These are phyloP conservation scores for Scutellaria minor DNA, from an alignment of 257 asterid species.

Conservation along the genomic window DNA sequence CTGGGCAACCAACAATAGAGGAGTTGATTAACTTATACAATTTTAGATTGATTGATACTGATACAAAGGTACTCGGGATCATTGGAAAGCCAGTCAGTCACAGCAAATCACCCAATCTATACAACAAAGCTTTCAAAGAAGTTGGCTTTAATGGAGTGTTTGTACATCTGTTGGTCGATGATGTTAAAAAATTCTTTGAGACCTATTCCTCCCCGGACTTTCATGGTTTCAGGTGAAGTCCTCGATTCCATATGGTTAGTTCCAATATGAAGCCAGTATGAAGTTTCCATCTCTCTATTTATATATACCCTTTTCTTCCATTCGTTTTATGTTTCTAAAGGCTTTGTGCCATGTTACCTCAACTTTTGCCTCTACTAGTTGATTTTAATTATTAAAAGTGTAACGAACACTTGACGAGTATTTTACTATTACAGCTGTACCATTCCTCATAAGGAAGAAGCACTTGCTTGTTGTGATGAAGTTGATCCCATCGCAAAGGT, in stretches of 20 bases:
- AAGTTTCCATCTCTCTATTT: not conserved
- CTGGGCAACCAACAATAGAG: slow-evolving; percentile 94
- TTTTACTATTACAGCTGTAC: slow-evolving; percentile 69
- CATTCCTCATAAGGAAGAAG: slow-evolving; percentile 94
- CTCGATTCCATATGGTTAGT: slow-evolving; percentile 23
- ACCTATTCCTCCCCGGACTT: slow-evolving; percentile 84
- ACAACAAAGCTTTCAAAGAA: slow-evolving; percentile 76
- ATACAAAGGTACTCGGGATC: slow-evolving; percentile 84
- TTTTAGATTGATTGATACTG: slow-evolving; percentile 76
- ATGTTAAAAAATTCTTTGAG: slow-evolving; percentile 59
- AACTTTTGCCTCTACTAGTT: not conserved
- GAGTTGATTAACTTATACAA: slow-evolving; percentile 80
- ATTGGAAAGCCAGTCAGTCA: slow-evolving; percentile 96
- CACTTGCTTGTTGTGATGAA: slow-evolving; percentile 72
- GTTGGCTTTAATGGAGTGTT: slow-evolving; percentile 78
- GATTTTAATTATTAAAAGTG: not conserved
- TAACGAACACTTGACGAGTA: slow-evolving; percentile 16
- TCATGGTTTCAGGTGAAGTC: slow-evolving; percentile 86
- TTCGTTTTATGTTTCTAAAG: not conserved
- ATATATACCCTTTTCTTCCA: not conserved
- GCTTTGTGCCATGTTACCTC: not conserved
- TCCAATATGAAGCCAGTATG: not conserved
- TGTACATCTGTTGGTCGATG: slow-evolving; percentile 85
- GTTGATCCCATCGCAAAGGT: slow-evolving; percentile 95
- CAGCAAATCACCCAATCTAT: slow-evolving; percentile 92